These are phyloP conservation scores for Kazachstania sp. DNA, from an alignment of 1,139 yeast genomes.

Conservation along the genomic window DNA sequence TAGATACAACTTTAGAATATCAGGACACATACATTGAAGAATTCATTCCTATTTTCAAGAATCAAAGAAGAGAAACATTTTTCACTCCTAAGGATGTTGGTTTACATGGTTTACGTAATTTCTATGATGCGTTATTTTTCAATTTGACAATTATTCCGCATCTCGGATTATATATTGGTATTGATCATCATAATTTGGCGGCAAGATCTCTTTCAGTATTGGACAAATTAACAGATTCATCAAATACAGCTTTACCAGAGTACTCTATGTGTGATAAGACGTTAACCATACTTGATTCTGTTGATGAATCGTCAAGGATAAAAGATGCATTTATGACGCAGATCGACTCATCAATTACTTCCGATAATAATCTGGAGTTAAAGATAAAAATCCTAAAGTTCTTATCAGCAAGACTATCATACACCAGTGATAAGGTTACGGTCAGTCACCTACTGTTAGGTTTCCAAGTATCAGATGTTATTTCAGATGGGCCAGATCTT, in stretches of 20 bases:
- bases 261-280: slow-evolving; percentile 47
- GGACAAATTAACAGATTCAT: slow-evolving; percentile 37
- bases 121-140: slow-evolving; percentile 63
- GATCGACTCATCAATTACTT: slow-evolving; percentile 41
- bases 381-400: slow-evolving; percentile 55
- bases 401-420: slow-evolving; percentile 42
- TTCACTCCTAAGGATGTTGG: slow-evolving; percentile 48
- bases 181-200: slow-evolving; percentile 44
- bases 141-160: slow-evolving; percentile 63
- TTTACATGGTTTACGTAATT: slow-evolving; percentile 53
- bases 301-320: slow-evolving; percentile 61
- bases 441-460: slow-evolving; percentile 75
- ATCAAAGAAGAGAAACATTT: slow-evolving; percentile 26
- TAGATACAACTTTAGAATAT: slow-evolving; percentile 43
- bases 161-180: slow-evolving; percentile 59
- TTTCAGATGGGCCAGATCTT: slow-evolving; percentile 37
- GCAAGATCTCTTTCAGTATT: slow-evolving; percentile 47
- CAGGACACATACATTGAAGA: slow-evolving; percentile 51
- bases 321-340: slow-evolving; percentile 68
- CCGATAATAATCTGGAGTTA: slow-evolving; percentile 35
- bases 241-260: slow-evolving; percentile 29
- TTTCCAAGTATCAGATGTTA: slow-evolving; percentile 40
- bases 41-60: slow-evolving; percentile 36
- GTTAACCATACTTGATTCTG: slow-evolving; percentile 60
- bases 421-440: slow-evolving; percentile 36